Evolutionary conservation across 352 stramenopile genomes (phyloP).

Genomic region (Globisporangium nunn): DNA sequence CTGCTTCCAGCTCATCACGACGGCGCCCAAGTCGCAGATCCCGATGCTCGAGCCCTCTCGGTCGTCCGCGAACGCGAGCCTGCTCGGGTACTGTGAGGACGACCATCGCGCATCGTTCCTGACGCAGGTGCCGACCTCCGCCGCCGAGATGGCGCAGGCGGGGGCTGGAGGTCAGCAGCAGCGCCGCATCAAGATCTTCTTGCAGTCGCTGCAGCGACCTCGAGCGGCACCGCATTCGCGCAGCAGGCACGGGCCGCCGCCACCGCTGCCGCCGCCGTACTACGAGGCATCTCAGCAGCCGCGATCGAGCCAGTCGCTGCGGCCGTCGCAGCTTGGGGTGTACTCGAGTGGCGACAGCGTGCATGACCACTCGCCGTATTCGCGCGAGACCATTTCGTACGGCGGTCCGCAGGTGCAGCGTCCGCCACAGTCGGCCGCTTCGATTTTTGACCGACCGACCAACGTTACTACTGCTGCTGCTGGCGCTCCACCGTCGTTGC

Average conservation of each 20-base stretch:
- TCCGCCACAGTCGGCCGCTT: conserved; percentile 21
- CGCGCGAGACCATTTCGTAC: conserved; percentile 25
- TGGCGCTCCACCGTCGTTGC: conserved; percentile 1
- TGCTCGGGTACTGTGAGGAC: conserved; percentile 67
- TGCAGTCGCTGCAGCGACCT: conserved; percentile 58
- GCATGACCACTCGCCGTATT: conserved; percentile 19
- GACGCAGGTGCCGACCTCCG: conserved; percentile 28
- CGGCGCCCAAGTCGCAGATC: conserved; percentile 41
- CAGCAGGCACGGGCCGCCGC: conserved; percentile 5
- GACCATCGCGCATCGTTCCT: conserved; percentile 50
- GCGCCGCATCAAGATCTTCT: conserved; percentile 50
- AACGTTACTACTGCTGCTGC: conserved; percentile 1
- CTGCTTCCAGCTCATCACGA: conserved; percentile 76
- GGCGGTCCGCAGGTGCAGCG: conserved; percentile 6
- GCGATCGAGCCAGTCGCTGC: conserved; percentile 23
- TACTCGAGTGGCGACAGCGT: conserved; percentile 26
- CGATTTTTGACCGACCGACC: conserved; percentile 59
- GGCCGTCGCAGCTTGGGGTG: conserved; percentile 26
- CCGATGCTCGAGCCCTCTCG: conserved; percentile 41
- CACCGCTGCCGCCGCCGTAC: conserved; percentile 9
- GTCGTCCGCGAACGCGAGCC: conserved; percentile 48
- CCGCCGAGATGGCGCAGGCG: conserved; percentile 9
- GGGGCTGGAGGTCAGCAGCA: conserved; percentile 10
- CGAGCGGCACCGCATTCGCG: conserved; percentile 13
- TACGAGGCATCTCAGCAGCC: conserved; percentile 17